These are phyloP conservation scores for Lyophyllum atratum DNA, from an alignment of 768 basidiomycete species.

Conservation along the genomic window DNA sequence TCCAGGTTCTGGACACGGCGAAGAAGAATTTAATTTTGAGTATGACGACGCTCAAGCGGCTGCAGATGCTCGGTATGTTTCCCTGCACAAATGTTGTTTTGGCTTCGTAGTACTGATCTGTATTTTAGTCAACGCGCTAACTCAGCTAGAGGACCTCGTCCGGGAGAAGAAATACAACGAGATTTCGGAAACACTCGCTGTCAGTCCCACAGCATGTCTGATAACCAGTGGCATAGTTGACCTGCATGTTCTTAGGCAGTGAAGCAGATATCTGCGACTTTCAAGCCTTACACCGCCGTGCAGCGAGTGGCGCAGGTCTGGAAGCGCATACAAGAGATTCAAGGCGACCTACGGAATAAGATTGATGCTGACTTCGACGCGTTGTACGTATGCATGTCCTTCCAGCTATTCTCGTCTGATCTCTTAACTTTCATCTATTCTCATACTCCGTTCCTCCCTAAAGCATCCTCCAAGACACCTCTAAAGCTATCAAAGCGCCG, in stretches of 20 bases:
- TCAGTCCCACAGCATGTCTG: slow-evolving; percentile 26
- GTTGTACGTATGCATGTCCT: slow-evolving; percentile 59
- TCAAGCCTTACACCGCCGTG: slow-evolving; percentile 79
- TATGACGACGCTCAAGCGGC: slow-evolving; percentile 86
- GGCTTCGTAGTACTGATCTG: neutral
- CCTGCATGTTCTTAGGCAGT: slow-evolving; percentile 59
- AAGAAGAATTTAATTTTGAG: slow-evolving; percentile 90
- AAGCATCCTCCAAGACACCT: slow-evolving; percentile 62
- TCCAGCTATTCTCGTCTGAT: neutral
- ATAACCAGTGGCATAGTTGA: slow-evolving; percentile 1
- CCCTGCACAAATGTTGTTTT: neutral
- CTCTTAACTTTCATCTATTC: neutral
- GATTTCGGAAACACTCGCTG: slow-evolving; percentile 80
- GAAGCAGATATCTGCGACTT: slow-evolving; percentile 79
- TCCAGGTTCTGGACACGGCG: slow-evolving; percentile 89
- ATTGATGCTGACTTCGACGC: slow-evolving; percentile 91
- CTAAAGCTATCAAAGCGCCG: slow-evolving; percentile 62
- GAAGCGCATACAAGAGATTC: slow-evolving; percentile 78
- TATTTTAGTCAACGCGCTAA: slow-evolving; percentile 72
- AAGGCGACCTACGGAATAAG: slow-evolving; percentile 77
- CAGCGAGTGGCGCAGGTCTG: slow-evolving; percentile 77
- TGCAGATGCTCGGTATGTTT: slow-evolving; percentile 89
- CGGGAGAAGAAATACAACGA: slow-evolving; percentile 81
- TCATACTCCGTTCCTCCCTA: neutral
- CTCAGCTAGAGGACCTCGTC: slow-evolving; percentile 78